A percentile compares a stretch with the other conserved stretches of the same genome.
phyloP scores from a whole-genome alignment of 768 basidiomycete species.

The Hygrophorus pudorinus region DNA sequence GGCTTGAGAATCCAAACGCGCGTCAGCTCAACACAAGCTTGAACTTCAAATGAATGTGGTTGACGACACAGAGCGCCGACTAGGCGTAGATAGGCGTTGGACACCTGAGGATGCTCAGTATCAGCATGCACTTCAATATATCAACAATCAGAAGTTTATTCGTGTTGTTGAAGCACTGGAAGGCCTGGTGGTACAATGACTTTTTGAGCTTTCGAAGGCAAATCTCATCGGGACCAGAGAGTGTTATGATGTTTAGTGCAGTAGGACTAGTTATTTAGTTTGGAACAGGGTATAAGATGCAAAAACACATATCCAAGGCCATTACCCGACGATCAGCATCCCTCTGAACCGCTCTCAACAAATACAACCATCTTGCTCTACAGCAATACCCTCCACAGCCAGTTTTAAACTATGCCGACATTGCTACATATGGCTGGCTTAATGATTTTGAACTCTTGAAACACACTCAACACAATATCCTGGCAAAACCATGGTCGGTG shows the following conservation, averaged over 20 bases:
- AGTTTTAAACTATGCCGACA: too few species aligned
- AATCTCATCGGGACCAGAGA: too few species aligned
- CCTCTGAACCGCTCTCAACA: too few species aligned
- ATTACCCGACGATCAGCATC: too few species aligned
- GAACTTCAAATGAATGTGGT: conserved; percentile 3
- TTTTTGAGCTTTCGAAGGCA: conserved; percentile 1
- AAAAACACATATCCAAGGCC: too few species aligned
- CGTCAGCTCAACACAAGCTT: conserved; percentile 7
- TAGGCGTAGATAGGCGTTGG: conserved; percentile 2
- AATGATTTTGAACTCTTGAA: conserved; percentile 13
- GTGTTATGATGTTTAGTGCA: too few species aligned
- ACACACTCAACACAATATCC: conserved; percentile 15
- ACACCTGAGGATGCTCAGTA: background rate
- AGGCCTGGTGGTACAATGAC: conserved; percentile 16
- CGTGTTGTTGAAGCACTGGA: too few species aligned
- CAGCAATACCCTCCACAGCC: conserved; percentile 11
- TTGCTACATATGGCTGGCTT: conserved; percentile 10
- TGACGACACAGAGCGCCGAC: conserved; percentile 4
- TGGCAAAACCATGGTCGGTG: conserved; percentile 12
- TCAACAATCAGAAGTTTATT: too few species aligned
- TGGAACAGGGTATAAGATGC: conserved; percentile 15
- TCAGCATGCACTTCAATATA: too few species aligned
- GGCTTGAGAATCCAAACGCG: conserved; percentile 14
- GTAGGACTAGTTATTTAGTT: conserved; percentile 9
- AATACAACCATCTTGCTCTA: conserved; percentile 12